Percentiles rank a stretch among this genome's conserved stretches.
Conservation (phyloP, 1,284 basidiomycete genomes). For the Cutaneotrichosporon mucoides region DNA sequence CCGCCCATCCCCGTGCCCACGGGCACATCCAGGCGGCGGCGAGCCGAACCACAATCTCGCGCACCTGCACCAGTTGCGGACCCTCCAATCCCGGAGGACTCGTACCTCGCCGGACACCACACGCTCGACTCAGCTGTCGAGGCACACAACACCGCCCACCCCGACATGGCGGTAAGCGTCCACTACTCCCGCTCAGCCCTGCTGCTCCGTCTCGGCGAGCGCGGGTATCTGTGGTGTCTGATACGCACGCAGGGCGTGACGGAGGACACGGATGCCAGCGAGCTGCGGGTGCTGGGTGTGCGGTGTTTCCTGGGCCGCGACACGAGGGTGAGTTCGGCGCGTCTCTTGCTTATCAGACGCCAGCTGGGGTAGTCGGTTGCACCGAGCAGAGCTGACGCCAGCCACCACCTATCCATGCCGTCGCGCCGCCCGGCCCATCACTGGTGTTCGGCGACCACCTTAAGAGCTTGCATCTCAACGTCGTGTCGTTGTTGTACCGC, state of each 20-base stretch:
- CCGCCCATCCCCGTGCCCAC: constrained; percentile 17
- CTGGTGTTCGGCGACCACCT: constrained; percentile 10
- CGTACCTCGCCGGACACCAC: not conserved
- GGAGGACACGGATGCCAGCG: constrained; percentile 1
- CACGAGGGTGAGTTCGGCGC: constrained; percentile 5
- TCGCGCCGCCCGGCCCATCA: constrained; percentile 11
- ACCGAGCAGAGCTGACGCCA: constrained; percentile 1
- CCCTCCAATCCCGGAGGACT: constrained; percentile 4
- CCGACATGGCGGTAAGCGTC: not conserved
- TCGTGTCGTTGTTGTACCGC: constrained; percentile 13
- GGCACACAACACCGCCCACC: constrained; percentile 3
- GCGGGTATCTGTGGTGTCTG: constrained; percentile 9
- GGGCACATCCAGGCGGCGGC: constrained; percentile 2
- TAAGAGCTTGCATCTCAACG: constrained; percentile 7
- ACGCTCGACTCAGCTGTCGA: constrained; percentile 3
- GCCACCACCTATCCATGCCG: constrained; percentile 20
- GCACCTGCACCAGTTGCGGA: not conserved
- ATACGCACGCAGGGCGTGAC: constrained; percentile 3
- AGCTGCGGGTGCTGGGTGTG: constrained; percentile 7
- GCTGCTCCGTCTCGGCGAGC: constrained; percentile 5
- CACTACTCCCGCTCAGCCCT: constrained; percentile 6
- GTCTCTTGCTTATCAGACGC: too few species aligned
- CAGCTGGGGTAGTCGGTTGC: too few species aligned
- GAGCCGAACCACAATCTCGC: not conserved
- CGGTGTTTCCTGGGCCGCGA: constrained; percentile 8